phyloP scores from a whole-genome alignment of 306 rosid species.

The Vigna radiata region DNA sequence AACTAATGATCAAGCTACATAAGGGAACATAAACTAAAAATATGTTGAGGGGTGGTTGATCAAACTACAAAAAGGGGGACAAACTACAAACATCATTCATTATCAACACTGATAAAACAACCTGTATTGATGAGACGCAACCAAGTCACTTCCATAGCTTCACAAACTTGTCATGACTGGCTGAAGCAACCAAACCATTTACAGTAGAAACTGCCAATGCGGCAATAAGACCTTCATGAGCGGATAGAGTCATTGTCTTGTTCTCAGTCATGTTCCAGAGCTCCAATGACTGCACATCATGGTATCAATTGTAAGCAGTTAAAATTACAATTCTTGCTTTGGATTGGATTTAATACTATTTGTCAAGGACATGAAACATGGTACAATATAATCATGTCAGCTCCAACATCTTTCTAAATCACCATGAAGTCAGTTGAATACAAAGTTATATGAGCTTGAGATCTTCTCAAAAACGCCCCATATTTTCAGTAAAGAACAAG shows the following conservation, averaged over 20 bases:
- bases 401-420: background rate
- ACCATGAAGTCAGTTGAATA: no score
- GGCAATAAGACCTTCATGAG: conserved; percentile 89
- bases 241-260: conserved; percentile 92
- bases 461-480: background rate
- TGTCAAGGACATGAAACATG: background rate
- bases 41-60: conserved; percentile 24
- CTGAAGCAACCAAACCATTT: conserved; percentile 91
- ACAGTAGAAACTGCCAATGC: conserved; percentile 79
- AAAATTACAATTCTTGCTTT: background rate
- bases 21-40: background rate
- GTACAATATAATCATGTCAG: conserved; percentile 1
- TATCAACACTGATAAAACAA: conserved; percentile 44
- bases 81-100: conserved; percentile 44
- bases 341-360: conserved; percentile 20
- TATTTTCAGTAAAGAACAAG: no score
- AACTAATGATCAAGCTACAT: background rate
- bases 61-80: conserved; percentile 33
- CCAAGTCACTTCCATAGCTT: conserved; percentile 85
- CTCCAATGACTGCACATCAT: conserved; percentile 82
- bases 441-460: no score
- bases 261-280: conserved; percentile 91
- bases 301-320: background rate
- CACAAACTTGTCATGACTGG: conserved; percentile 87
- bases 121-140: conserved; percentile 40